These are phyloP conservation scores for Suaeda aralocaspica DNA, from an alignment of 148 eudicot genomes.

Conservation along the genomic window DNA sequence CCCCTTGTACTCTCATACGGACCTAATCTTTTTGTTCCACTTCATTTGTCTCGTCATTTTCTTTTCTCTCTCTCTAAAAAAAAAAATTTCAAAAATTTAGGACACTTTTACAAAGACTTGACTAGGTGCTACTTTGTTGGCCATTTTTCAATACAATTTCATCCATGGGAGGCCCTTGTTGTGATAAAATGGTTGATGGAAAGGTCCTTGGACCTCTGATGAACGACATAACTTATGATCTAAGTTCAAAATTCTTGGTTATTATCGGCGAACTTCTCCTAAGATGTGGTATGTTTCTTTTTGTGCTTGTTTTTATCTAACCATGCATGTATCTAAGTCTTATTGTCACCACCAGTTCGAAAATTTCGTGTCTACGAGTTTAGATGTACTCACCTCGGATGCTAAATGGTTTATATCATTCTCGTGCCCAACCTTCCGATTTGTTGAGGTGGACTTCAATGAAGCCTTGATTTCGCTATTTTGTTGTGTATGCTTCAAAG, in stretches of 20 bases:
- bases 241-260: conserved; percentile 76
- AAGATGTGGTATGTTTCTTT: conserved; percentile 66
- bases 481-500: conserved; percentile 62
- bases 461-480: background rate
- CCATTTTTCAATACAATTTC: background rate
- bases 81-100: background rate
- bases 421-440: background rate
- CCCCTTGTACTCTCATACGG: conserved; percentile 22
- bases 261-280: conserved; percentile 92
- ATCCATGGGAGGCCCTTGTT: conserved; percentile 90
- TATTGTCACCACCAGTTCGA: too few relatives aligned
- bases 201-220: conserved; percentile 96
- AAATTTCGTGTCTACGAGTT: too few relatives aligned
- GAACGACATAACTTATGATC: conserved; percentile 81
- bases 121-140: background rate
- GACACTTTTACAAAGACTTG: background rate
- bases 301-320: background rate
- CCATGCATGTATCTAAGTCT: background rate
- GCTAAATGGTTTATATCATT: too few relatives aligned
- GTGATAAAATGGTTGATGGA: conserved; percentile 90
- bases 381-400: too few relatives aligned
- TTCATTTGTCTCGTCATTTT: background rate
- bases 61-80: conserved; percentile 10
- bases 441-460: background rate
- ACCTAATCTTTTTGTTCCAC: conserved; percentile 1